Conservation (phyloP, 177 flowering plant species). For the Vitis hybrid region DNA sequence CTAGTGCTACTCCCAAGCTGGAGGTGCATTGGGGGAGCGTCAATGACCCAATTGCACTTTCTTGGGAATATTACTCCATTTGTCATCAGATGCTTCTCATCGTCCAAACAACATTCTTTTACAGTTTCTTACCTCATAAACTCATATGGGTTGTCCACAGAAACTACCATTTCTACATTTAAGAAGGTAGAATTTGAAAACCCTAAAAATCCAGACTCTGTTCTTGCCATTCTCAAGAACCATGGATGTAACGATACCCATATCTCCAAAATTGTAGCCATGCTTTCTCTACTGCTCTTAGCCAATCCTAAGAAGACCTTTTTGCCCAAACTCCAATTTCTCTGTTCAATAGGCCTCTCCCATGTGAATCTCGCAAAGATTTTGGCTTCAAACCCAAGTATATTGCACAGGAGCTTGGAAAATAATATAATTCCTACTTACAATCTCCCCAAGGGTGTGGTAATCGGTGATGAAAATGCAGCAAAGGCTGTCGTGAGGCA, state of each 20-base stretch:
- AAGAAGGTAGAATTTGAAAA: not conserved
- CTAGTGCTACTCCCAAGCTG: no score
- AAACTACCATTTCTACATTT: not conserved
- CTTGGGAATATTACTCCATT: no score
- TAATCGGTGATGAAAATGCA: not conserved
- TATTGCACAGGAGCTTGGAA: not conserved
- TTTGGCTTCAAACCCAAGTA: not conserved
- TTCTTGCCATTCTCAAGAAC: not conserved
- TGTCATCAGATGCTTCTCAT: no score
- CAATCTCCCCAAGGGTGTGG: not conserved
- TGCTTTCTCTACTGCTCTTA: not conserved
- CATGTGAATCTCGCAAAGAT: not conserved
- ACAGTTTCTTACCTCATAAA: not conserved
- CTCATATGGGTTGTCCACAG: not conserved
- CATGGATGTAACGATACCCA: not conserved
- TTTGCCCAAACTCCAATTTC: constrained; percentile 7
- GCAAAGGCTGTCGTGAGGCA: not conserved
- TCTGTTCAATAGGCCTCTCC: not conserved
- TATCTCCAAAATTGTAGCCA: not conserved
- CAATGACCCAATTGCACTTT: no score
- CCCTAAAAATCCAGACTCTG: not conserved
- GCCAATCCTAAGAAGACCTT: constrained; percentile 2
- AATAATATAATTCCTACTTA: not conserved
- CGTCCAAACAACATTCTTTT: no score
- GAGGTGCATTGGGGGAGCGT: no score